Conservation (phyloP, 108 stramenopile genomes). For the Seminavis robusta region DNA sequence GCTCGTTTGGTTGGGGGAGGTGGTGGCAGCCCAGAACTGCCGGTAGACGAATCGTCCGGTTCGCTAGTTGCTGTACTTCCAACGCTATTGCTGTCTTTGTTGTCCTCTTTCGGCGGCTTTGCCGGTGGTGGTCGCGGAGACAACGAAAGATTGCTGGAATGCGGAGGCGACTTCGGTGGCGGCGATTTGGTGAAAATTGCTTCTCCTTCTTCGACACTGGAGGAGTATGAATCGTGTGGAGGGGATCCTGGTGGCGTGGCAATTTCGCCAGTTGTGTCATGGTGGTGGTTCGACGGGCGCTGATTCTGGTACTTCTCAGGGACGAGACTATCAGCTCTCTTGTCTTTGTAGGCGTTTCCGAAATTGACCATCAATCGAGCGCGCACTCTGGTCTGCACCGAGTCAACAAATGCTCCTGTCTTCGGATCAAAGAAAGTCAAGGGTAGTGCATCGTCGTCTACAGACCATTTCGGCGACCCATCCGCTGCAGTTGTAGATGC, state of each 20-base stretch:
- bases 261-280: constrained; percentile 16
- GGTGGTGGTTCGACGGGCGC: constrained; percentile 41
- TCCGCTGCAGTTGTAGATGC: constrained; percentile 71
- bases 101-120: neutral
- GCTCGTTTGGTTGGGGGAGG: neutral
- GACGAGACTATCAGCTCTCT: constrained; percentile 62
- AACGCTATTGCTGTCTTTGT: neutral
- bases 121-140: neutral
- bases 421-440: constrained; percentile 60
- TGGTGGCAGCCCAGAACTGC: too few species aligned
- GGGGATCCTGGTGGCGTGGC: constrained; percentile 69
- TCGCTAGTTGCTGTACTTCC: neutral
- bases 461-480: constrained; percentile 69
- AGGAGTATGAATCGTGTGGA: constrained; percentile 63
- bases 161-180: constrained; percentile 12
- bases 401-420: constrained; percentile 74
- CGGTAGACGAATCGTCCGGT: neutral
- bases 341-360: constrained; percentile 79
- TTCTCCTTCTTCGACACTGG: constrained; percentile 66
- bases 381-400: constrained; percentile 51
- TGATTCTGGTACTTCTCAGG: constrained; percentile 56
- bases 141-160: neutral
- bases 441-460: constrained; percentile 79
- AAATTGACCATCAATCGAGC: constrained; percentile 68
- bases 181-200: constrained; percentile 64